phyloP scores from a whole-genome alignment of 2,329 filamentous ascomycete genomes.

The Bertia moriformis region DNA sequence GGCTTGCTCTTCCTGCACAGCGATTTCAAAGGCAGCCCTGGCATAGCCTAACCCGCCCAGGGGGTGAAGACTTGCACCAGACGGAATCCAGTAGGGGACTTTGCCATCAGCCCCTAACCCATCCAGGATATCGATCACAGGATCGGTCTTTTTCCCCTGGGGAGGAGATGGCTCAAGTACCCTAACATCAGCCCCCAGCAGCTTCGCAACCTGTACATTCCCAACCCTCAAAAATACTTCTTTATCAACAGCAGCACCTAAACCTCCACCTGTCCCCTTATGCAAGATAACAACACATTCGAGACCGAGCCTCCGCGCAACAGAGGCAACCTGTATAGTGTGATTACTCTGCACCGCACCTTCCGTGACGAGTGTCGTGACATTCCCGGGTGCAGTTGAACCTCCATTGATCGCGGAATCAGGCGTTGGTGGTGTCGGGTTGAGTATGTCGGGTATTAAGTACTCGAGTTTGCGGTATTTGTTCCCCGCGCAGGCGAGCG shows the following conservation, averaged over 20 bases:
- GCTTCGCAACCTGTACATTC: not conserved
- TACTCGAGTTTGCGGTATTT: constrained; percentile 22
- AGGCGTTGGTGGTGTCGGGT: constrained; percentile 7
- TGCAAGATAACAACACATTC: not conserved
- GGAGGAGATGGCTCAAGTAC: not conserved
- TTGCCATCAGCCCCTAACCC: constrained; percentile 5
- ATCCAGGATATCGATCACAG: constrained; percentile 8
- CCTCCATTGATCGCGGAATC: not conserved
- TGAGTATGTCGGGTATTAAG: constrained; percentile 16
- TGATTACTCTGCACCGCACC: constrained; percentile 20
- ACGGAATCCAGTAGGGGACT: constrained; percentile 17
- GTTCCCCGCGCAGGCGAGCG: constrained; percentile 16
- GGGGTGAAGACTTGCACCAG: constrained; percentile 15
- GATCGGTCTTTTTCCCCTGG: not conserved
- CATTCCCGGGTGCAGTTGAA: constrained; percentile 2
- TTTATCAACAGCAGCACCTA: not conserved
- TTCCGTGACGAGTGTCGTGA: constrained; percentile 16
- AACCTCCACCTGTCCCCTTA: not conserved
- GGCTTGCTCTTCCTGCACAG: constrained; percentile 10
- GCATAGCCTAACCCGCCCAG: constrained; percentile 17
- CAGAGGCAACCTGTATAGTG: constrained; percentile 15
- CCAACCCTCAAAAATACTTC: not conserved
- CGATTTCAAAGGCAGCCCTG: constrained; percentile 15
- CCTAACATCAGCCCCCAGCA: not conserved
- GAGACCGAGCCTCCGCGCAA: constrained; percentile 12